Base-by-base conservation (phyloP, 2,329 filamentous ascomycete genomes). In the Fusarium mundagurra region DNA sequence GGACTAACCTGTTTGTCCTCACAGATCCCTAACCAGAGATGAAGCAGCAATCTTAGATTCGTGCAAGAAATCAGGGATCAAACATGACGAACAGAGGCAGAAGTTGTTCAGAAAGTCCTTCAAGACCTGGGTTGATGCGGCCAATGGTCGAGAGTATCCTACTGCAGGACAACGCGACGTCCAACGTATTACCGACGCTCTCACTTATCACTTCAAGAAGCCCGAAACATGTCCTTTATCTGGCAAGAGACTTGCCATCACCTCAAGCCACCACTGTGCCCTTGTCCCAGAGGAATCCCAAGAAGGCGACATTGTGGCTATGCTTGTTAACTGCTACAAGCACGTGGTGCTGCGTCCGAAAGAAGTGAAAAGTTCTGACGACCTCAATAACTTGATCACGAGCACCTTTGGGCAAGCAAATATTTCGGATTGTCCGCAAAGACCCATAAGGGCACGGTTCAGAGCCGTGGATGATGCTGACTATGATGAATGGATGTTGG, bases 1-100 rank as follows among this genome's bases (percentile, higher is more conserved):
- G 7, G 14, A 13, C 29, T 50, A 3, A 50, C 29, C 7, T 31
- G 3, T 7, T 1, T 29, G 1, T 17, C 5, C 0, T n/a, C 7
- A 6, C 14, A 31, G 20, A 50, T 31, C 47, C 5, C 20, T 48
- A 1, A 6, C 7, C 20, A n/a, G 8, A n/a, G 20, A 48, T 1
- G 20, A 48, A 31, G 14, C 27, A 12, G 10, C 10, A 17, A 48
- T 17, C 0, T 17, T 31, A 1, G 2, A 12, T 14, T 31, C 20
- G 1, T 31, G 7, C 10, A n/a, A 31, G 1, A 31, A 1, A 4
- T 0, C 16, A n/a, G 7, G 20, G 20, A 4, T 4, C 10, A n/a
- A 31, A 12, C 6, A 48, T 48, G 27, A 17, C 14, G 45, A 31
- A 13, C 14, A 17, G 27, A 31, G 7, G 3, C 20, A 31, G 10